A percentile compares a stretch with the other conserved stretches of the same genome.
These are phyloP conservation scores for Colletotrichum eremochloae DNA, from an alignment of 2,329 filamentous ascomycete genomes.

Conservation along the genomic window DNA sequence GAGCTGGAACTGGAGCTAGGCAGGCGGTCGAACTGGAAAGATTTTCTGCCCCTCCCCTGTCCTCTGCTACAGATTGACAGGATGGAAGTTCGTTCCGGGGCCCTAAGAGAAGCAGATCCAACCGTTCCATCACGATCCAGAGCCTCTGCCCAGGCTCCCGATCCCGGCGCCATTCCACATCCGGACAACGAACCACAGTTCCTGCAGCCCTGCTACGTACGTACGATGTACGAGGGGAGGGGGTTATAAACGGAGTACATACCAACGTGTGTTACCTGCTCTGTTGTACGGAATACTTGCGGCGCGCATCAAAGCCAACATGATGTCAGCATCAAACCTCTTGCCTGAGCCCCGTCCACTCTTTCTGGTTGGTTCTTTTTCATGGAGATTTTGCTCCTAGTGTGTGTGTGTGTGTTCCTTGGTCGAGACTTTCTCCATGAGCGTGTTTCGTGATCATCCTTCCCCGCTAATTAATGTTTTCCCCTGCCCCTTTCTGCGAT, in stretches of 20 bases:
- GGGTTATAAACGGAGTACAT: too few relatives aligned
- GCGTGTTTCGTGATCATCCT: constrained; percentile 5
- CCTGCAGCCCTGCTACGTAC: constrained; percentile 39
- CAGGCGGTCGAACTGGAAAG: constrained; percentile 6
- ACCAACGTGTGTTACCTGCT: neutral
- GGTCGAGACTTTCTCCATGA: neutral
- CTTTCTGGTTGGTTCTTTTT: neutral
- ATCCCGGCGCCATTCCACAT: constrained; percentile 21
- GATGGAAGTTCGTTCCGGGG: neutral
- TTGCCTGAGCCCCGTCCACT: neutral
- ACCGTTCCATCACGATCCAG: constrained; percentile 38
- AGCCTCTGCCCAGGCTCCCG: constrained; percentile 21
- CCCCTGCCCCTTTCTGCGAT: neutral
- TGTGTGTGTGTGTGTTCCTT: neutral
- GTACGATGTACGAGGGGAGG: too few relatives aligned
- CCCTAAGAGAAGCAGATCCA: constrained; percentile 14
- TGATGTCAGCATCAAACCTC: constrained; percentile 30
- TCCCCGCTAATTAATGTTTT: constrained; percentile 16
- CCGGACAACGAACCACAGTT: constrained; percentile 38
- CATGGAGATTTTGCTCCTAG: constrained; percentile 2
- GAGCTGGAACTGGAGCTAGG: neutral
- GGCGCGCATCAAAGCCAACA: constrained; percentile 2
- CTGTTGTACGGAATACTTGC: neutral
- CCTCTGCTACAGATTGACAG: neutral
- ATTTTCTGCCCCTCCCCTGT: neutral